Evolutionary conservation across 1,284 basidiomycete species (phyloP), one percentile per base, ranked within the genome.

Genomic region (Trichosporon coremiiforme): DNA sequence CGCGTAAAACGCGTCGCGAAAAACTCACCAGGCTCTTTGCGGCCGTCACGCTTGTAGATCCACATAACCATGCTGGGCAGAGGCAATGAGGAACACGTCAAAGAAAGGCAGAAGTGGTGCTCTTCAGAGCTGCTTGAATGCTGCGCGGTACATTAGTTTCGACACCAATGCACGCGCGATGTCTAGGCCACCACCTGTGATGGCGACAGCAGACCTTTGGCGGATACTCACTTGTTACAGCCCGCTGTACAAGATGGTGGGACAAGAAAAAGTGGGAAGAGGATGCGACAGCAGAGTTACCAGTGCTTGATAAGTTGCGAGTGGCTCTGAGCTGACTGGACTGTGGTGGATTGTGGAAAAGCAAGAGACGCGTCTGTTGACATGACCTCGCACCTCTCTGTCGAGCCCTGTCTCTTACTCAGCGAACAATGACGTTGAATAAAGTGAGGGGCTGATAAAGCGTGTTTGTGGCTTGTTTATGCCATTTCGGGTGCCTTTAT

Each of bases 41-140:
- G 80, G 57, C 82, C 82, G 71, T 82, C 80, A 67, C 82, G 80
- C 76, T 84, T 84, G 78, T 77, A 84, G 60, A 84, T 76, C 75
- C 75, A 78, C 79, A 81, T 81, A 20, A 79, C 78, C 76, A 79
- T 80, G 29, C 74, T 77, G 74, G 71, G 53, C 17, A 53, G 31
- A 12, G 20, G 33, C 47, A 57, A 17, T 33, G 57, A 38, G 65
- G 57, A 33, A 55, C 66, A 35, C 62, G 67, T 68, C 45, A 64
- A 20, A 29, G n/a, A 22, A 33, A 35, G 36, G 35, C n/a, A 60
- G 63, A 50, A 45, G 65, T 45, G 33, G 57, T 35, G 55, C 20
- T 57, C n/a, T 17, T 22, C 50, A 36, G 41, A 50, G 57, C 57
- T 62, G 57, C 15, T 62, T 31, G 60, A 65, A n/a, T 15, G 12